A percentile compares a stretch with the other conserved stretches of the same genome.
These are phyloP conservation scores for Ogataea sp. DNA, from an alignment of 805 yeast species.

Conservation along the genomic window DNA sequence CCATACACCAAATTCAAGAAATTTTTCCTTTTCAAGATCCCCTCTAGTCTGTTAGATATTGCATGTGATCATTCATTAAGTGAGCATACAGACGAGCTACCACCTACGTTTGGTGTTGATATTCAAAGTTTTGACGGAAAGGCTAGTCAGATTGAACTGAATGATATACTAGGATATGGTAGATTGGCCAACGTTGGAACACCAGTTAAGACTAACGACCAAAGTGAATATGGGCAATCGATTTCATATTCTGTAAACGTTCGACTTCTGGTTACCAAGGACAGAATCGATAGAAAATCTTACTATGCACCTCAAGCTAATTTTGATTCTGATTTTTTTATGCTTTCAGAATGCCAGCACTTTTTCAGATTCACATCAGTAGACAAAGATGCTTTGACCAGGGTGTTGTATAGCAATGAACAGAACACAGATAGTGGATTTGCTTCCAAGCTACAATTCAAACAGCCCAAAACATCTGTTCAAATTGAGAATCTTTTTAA, in stretches of 20 bases:
- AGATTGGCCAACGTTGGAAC: conserved; percentile 40
- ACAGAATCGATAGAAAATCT: no score
- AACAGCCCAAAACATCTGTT: conserved; percentile 7
- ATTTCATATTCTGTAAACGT: conserved; percentile 44
- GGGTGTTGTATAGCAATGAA: background rate
- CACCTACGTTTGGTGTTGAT: conserved; percentile 33
- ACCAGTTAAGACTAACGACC: conserved; percentile 42
- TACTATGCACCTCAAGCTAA: no score
- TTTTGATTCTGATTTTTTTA: conserved; percentile 9
- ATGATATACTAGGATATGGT: conserved; percentile 46
- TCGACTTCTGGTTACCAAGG: conserved; percentile 43
- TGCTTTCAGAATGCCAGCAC: conserved; percentile 14
- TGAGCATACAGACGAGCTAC: conserved; percentile 25
- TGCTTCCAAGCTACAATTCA: background rate
- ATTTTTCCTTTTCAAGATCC: conserved; percentile 48
- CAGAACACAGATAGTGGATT: background rate
- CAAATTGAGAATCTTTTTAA: conserved; percentile 12
- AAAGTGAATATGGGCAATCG: conserved; percentile 32
- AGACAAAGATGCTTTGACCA: background rate
- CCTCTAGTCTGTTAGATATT: conserved; percentile 40
- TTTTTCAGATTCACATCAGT: conserved; percentile 13
- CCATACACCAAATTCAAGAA: conserved; percentile 46
- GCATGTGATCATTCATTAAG: conserved; percentile 33
- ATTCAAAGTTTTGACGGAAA: conserved; percentile 17
- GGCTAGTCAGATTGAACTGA: conserved; percentile 18